phyloP scores from a whole-genome alignment of 768 basidiomycete species.

The Phanerochaete sordida region DNA sequence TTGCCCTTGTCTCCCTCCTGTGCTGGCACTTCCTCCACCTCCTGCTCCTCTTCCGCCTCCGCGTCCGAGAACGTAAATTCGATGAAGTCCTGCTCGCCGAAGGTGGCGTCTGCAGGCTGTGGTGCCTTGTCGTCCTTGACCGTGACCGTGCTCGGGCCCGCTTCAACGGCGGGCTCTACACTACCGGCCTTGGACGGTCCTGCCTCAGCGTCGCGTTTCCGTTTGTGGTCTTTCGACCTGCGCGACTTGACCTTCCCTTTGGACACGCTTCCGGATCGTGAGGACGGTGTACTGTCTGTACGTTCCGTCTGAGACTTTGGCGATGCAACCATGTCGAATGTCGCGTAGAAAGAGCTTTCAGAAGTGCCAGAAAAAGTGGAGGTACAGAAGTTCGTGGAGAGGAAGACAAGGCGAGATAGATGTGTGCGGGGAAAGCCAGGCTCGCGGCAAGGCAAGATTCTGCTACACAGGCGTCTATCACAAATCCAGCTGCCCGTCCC shows the following conservation, averaged over 20 bases:
- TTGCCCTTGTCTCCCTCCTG: slow-evolving; percentile 16
- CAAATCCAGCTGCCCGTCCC: neutral
- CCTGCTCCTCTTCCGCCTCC: slow-evolving; percentile 14
- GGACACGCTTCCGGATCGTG: neutral
- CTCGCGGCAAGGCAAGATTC: too few relatives aligned
- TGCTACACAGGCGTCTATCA: neutral
- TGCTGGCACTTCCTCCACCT: neutral
- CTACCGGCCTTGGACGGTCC: neutral
- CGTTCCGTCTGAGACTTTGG: too few relatives aligned
- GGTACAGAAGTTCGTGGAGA: too few relatives aligned
- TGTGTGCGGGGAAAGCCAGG: too few relatives aligned
- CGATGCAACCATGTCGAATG: too few relatives aligned
- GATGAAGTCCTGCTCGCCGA: slow-evolving; percentile 28
- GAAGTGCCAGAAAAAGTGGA: too few relatives aligned
- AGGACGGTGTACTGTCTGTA: neutral
- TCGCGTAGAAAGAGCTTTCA: too few relatives aligned
- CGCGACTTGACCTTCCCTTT: neutral
- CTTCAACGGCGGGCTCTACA: neutral
- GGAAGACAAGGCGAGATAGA: too few relatives aligned
- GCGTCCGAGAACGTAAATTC: slow-evolving; percentile 26
- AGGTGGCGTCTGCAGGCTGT: neutral
- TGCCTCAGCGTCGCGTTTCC: neutral
- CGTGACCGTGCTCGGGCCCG: slow-evolving; percentile 4
- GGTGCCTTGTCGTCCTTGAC: neutral
- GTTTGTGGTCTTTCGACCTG: neutral